A percentile compares a stretch with the other conserved stretches of the same genome.
Conservation (phyloP, 257 asterid species). For the Petrea volubilis region DNA sequence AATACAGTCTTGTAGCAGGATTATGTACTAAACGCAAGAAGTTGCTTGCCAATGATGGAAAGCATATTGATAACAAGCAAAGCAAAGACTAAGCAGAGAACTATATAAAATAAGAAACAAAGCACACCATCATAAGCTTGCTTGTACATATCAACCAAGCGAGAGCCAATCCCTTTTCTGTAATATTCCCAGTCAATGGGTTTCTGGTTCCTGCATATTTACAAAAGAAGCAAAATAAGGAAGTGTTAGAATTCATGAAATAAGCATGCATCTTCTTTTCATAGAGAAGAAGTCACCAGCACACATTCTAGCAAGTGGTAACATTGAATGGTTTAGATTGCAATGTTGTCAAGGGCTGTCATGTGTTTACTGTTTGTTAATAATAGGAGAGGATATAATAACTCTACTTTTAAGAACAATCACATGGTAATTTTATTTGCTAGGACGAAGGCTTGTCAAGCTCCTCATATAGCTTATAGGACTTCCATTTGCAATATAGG, state of each 20-base stretch:
- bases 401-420: background rate
- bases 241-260: background rate
- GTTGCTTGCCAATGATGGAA: background rate
- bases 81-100: background rate
- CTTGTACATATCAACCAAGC: slow-evolving; percentile 93
- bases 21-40: background rate
- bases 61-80: background rate
- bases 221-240: background rate
- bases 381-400: background rate
- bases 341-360: background rate
- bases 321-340: background rate
- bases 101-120: slow-evolving; percentile 2
- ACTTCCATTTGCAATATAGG: background rate
- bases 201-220: slow-evolving; percentile 75
- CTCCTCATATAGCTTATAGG: background rate
- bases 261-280: background rate
- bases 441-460: background rate
- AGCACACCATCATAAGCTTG: slow-evolving; percentile 83
- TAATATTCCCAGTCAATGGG: slow-evolving; percentile 93
- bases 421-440: background rate
- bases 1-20: background rate
- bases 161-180: slow-evolving; percentile 88
- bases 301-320: background rate
- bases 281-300: slow-evolving; percentile 1
- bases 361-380: background rate